Conservation (phyloP, 2,329 filamentous ascomycete genomes). For the Pyrenophora tritici-repentis region DNA sequence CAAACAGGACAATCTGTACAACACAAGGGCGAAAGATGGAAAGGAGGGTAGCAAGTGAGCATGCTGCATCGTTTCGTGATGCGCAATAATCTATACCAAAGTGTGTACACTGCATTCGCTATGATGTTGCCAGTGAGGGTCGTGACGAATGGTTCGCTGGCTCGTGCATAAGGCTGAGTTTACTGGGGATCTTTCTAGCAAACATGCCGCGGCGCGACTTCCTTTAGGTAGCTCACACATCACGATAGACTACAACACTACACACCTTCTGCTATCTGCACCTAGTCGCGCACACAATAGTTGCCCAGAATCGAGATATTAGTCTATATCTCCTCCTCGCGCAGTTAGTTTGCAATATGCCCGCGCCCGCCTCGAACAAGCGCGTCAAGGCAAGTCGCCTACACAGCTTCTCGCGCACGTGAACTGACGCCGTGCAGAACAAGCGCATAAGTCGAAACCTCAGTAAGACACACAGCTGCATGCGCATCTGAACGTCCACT, state of each 20-base stretch:
- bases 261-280: not conserved
- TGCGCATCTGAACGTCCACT: conserved; percentile 14
- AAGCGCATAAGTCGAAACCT: conserved; percentile 50
- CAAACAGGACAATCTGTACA: conserved; percentile 45
- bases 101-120: not conserved
- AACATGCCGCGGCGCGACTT: not conserved
- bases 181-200: not conserved
- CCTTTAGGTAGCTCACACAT: not conserved
- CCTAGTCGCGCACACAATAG: not conserved
- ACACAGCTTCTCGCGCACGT: not conserved
- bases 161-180: conserved; percentile 9
- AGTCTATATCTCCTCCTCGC: not conserved
- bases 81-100: too few relatives aligned
- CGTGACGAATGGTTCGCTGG: not conserved
- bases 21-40: conserved; percentile 10
- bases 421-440: conserved; percentile 39
- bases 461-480: conserved; percentile 25
- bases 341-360: conserved; percentile 49
- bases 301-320: too few relatives aligned
- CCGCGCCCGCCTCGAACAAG: conserved; percentile 59
- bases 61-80: too few relatives aligned
- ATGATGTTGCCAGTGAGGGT: too few relatives aligned
- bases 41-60: conserved; percentile 5
- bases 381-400: conserved; percentile 51
- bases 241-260: not conserved